These are phyloP conservation scores for Cymbopogon flexuosus DNA, from an alignment of 202 grass and related monocot species.

Conservation along the genomic window DNA sequence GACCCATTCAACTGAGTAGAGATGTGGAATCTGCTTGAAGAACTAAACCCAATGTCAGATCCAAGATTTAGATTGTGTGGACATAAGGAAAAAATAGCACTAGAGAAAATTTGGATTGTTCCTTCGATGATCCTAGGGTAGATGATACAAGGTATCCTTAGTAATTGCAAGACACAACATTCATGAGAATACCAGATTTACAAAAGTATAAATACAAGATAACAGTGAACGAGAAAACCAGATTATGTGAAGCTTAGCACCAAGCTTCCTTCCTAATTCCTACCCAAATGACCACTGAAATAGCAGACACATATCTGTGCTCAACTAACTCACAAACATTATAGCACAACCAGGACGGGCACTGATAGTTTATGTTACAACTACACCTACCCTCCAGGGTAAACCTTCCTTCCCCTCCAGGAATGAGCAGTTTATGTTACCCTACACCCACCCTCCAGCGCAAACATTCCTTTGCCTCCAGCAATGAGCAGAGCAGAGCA, in stretches of 20 bases:
- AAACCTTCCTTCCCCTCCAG: neutral
- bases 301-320: neutral
- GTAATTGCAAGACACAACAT: conserved; percentile 16
- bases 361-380: neutral
- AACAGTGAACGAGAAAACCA: neutral
- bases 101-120: neutral
- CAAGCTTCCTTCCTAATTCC: conserved; percentile 7
- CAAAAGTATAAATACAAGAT: conserved; percentile 1
- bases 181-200: neutral
- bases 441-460: conserved; percentile 1
- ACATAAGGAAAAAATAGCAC: neutral
- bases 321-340: conserved; percentile 8
- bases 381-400: conserved; percentile 3
- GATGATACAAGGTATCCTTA: conserved; percentile 4
- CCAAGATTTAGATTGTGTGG: neutral
- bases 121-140: conserved; percentile 3
- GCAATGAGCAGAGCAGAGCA: conserved; percentile 12
- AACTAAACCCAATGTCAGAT: conserved; percentile 20
- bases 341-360: conserved; percentile 11
- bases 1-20: conserved; percentile 4
- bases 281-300: conserved; percentile 16
- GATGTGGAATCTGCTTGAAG: conserved; percentile 12
- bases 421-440: conserved; percentile 7
- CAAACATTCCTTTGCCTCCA: conserved; percentile 2
- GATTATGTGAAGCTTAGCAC: neutral